Percentiles rank a stretch among this genome's conserved stretches.
These are phyloP conservation scores for Planoprotostelium fungivorum DNA, from an alignment of 78 protist genomes.

Conservation along the genomic window DNA sequence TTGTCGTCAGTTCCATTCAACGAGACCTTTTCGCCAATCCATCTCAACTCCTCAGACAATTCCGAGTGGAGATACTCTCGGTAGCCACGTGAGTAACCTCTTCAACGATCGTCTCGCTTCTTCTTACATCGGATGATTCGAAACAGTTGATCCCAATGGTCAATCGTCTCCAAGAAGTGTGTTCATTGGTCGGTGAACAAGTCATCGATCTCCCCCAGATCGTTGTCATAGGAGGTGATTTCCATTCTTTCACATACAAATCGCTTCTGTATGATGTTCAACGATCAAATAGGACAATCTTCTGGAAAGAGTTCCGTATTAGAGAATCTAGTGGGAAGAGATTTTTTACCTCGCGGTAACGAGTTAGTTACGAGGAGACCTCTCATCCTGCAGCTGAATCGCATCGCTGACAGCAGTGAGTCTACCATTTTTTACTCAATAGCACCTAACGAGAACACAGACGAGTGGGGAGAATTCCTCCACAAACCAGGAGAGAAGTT, in stretches of 20 bases:
- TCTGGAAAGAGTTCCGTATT: slow-evolving; percentile 90
- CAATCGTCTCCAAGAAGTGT: slow-evolving; percentile 85
- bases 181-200: slow-evolving; percentile 49
- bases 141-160: slow-evolving; percentile 69
- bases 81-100: not conserved
- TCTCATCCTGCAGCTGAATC: slow-evolving; percentile 73
- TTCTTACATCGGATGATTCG: not conserved
- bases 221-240: slow-evolving; percentile 84
- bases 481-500: slow-evolving; percentile 69
- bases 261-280: not conserved
- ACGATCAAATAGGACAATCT: slow-evolving; percentile 52
- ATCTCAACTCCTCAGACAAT: not conserved
- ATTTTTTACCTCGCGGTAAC: slow-evolving; percentile 82
- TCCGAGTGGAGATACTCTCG: not conserved
- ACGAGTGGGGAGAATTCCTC: slow-evolving; percentile 83
- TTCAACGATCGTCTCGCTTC: not conserved
- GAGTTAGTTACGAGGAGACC: slow-evolving; percentile 87
- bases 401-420: slow-evolving; percentile 5
- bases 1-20: too few relatives aligned
- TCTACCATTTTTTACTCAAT: not conserved
- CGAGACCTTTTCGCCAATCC: too few relatives aligned
- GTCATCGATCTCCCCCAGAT: slow-evolving; percentile 88
- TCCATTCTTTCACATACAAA: not conserved
- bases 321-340: slow-evolving; percentile 88
- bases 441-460: not conserved